phyloP scores from a whole-genome alignment of 768 basidiomycete genomes.

The Psilocybe sp. region DNA sequence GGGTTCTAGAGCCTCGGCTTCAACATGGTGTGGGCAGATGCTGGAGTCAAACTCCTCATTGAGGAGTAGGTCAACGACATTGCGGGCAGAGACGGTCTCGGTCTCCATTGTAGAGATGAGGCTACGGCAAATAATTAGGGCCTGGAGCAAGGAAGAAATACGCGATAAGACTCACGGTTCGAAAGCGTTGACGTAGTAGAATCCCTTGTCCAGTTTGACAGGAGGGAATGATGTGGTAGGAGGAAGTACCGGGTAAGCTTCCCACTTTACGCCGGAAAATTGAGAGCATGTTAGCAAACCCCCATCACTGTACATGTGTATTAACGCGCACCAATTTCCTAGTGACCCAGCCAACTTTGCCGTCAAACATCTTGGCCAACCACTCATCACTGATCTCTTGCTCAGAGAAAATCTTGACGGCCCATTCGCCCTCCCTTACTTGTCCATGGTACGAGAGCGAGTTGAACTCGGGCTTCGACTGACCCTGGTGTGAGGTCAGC shows the following conservation, averaged over 20 bases:
- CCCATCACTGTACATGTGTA: not conserved
- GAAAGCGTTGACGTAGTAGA: slow-evolving; percentile 91
- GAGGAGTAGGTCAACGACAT: slow-evolving; percentile 77
- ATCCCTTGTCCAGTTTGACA: slow-evolving; percentile 68
- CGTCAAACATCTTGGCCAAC: slow-evolving; percentile 61
- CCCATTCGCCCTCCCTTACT: slow-evolving; percentile 56
- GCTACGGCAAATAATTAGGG: slow-evolving; percentile 30
- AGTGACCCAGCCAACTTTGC: slow-evolving; percentile 74
- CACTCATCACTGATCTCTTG: slow-evolving; percentile 63
- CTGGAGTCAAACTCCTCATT: slow-evolving; percentile 68
- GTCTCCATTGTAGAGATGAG: slow-evolving; percentile 95
- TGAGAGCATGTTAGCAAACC: not conserved
- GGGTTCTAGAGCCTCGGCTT: slow-evolving; percentile 3
- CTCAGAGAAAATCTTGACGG: slow-evolving; percentile 87
- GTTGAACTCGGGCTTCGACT: slow-evolving; percentile 75
- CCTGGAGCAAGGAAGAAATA: not conserved
- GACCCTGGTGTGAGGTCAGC: slow-evolving; percentile 55
- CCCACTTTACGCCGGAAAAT: slow-evolving; percentile 50
- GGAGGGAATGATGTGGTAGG: slow-evolving; percentile 72
- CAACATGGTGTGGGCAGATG: slow-evolving; percentile 51
- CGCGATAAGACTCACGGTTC: slow-evolving; percentile 64
- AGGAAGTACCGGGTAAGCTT: slow-evolving; percentile 73
- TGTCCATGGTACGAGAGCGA: slow-evolving; percentile 79
- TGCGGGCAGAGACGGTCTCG: slow-evolving; percentile 78
- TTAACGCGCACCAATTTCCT: slow-evolving; percentile 62